Conservation (phyloP, 2,329 filamentous ascomycete species). For the Didymella segeticola region DNA sequence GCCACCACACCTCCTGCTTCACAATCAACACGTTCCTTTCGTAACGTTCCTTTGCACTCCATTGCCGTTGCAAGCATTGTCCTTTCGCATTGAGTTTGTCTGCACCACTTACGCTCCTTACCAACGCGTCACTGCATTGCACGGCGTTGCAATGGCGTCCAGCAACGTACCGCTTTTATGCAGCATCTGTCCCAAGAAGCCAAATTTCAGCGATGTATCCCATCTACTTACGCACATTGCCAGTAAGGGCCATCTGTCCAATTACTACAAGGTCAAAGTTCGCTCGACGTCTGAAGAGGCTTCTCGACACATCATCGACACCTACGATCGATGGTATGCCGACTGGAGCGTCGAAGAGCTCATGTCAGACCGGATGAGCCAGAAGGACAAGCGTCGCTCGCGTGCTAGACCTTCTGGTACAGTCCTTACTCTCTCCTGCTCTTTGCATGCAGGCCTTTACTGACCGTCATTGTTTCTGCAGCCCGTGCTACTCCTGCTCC, state of each 20-base stretch:
- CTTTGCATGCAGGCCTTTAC: constrained; percentile 6
- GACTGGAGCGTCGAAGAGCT: constrained; percentile 73
- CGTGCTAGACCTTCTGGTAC: constrained; percentile 44
- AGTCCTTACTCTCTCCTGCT: constrained; percentile 14
- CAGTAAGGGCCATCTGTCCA: constrained; percentile 89
- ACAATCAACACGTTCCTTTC: constrained; percentile 47
- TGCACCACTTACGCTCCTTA: constrained; percentile 35
- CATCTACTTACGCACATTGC: constrained; percentile 91
- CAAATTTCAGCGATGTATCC: constrained; percentile 86
- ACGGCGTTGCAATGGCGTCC: constrained; percentile 45
- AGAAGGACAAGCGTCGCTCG: constrained; percentile 74
- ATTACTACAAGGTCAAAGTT: constrained; percentile 82
- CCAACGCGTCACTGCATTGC: constrained; percentile 12
- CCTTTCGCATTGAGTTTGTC: constrained; percentile 30
- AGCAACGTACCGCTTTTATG: constrained; percentile 73
- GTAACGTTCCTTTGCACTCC: constrained; percentile 32
- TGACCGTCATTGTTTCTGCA: constrained; percentile 29
- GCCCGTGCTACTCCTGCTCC: constrained; percentile 31
- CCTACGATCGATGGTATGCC: constrained; percentile 81
- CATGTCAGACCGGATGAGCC: constrained; percentile 77
- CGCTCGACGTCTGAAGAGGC: constrained; percentile 70
- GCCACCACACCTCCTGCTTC: constrained; percentile 43
- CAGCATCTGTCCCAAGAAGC: constrained; percentile 80
- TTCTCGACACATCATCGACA: constrained; percentile 67
- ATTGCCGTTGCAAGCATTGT: constrained; percentile 38